A percentile compares a stretch with the other conserved stretches of the same genome.
phyloP scores from a whole-genome alignment of 768 basidiomycete species.

The Sistotremastrum niveocremeum region DNA sequence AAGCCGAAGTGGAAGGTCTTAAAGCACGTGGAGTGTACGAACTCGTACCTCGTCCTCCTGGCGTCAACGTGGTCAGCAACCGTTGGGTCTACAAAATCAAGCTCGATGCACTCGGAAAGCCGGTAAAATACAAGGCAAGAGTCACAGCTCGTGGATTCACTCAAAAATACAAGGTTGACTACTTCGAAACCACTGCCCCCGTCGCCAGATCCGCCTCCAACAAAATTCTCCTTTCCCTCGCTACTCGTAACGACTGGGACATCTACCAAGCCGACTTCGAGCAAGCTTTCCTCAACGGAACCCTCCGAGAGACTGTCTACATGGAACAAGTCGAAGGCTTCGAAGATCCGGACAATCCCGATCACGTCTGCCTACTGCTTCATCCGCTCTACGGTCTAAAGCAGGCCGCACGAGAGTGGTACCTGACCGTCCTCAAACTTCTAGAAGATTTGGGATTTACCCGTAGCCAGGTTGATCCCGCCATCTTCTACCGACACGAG shows the following conservation, averaged over 20 bases:
- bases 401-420: slow-evolving; percentile 12
- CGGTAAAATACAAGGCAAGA: slow-evolving; percentile 21
- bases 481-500: slow-evolving; percentile 2
- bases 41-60: slow-evolving; percentile 8
- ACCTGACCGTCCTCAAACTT: slow-evolving; percentile 4
- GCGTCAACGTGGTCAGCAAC: slow-evolving; percentile 9
- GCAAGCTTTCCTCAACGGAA: slow-evolving; percentile 15
- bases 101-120: slow-evolving; percentile 12
- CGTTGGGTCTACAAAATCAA: slow-evolving; percentile 18
- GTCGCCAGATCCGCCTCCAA: too few relatives aligned
- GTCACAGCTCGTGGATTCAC: slow-evolving; percentile 30
- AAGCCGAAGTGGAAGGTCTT: slow-evolving; percentile 12
- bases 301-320: slow-evolving; percentile 17
- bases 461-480: slow-evolving; percentile 5
- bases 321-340: slow-evolving; percentile 10
- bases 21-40: slow-evolving; percentile 9
- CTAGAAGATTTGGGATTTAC: slow-evolving; percentile 5
- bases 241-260: slow-evolving; percentile 14
- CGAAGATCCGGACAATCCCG: too few relatives aligned
- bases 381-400: slow-evolving; percentile 17
- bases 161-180: slow-evolving; percentile 25
- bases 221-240: slow-evolving; percentile 22
- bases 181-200: too few relatives aligned
- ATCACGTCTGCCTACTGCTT: slow-evolving; percentile 7
- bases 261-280: slow-evolving; percentile 11